Base-by-base conservation (phyloP, 192 early-diverging fungal genomes). In the Phlyctochytrium bullatum region DNA sequence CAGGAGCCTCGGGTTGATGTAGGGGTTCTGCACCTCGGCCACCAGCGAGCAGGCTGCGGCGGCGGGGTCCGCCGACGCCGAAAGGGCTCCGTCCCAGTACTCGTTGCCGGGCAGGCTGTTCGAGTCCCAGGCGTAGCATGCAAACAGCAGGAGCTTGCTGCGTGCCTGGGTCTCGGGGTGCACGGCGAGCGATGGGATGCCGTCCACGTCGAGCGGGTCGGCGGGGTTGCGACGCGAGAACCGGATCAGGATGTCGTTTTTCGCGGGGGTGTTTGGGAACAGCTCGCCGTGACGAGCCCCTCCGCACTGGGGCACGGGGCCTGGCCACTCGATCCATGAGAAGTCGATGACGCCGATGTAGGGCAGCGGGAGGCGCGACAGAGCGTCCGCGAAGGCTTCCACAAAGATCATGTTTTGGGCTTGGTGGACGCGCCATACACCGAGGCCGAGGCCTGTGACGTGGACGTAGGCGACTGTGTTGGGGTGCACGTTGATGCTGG, bases 91-190 rank as follows among this genome's bases (percentile, higher is more conserved):
- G 0, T 34, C n/a, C 64, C 61, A 80, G 65, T 69, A 79, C 34
- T 80, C 79, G 40, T 79, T 80, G 0, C 79, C 79, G 1, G 66
- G 65, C 34, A 68, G 73, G 3, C 56, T 25, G 57, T 80, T 80
- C 4, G 36, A 50, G 61, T 79, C 78, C 40, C 40, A 47, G 6
- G 40, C 40, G 40, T 47, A 47, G 20, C 10, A 47, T 6, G 40
- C 40, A 20, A 47, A 6, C 40, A 47, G 40, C 6, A 47, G 6
- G 10, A 6, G 6, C 10, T 47, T 47, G 6, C 40, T 47, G 6
- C 20, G 6, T n/a, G n/a, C n/a, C n/a, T n/a, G n/a, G n/a, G n/a
- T n/a, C n/a, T n/a, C n/a, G n/a, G n/a, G n/a, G n/a, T n/a, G n/a
- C n/a, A n/a, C n/a, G n/a, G n/a, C n/a, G n/a, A n/a, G n/a, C n/a